A percentile compares a stretch with the other conserved stretches of the same genome.
Conservation (phyloP, 2,329 filamentous ascomycete genomes). For the Diaporthe amygdali region DNA sequence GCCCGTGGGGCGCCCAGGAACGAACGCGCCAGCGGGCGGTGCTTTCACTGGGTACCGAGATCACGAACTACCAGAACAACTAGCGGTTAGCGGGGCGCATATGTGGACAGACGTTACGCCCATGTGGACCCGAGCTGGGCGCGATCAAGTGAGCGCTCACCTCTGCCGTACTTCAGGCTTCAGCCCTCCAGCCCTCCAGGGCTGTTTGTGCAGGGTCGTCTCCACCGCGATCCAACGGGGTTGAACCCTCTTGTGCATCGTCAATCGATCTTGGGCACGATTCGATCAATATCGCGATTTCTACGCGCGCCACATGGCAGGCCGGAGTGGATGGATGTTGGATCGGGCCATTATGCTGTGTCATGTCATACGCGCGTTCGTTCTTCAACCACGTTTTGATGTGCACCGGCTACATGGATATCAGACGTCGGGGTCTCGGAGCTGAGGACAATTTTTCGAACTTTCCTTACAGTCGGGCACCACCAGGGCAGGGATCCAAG, state of each 20-base stretch:
- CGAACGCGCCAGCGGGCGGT: not conserved
- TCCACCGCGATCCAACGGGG: not conserved
- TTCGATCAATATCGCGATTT: not conserved
- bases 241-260: not conserved
- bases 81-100: not conserved
- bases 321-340: not conserved
- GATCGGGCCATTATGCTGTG: not conserved
- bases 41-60: not conserved
- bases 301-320: not conserved
- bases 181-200: not conserved
- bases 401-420: too few relatives aligned
- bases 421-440: too few relatives aligned
- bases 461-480: slow-evolving; percentile 8
- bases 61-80: not conserved
- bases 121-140: not conserved
- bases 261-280: not conserved
- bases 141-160: not conserved
- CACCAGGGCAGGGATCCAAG: not conserved
- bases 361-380: too few relatives aligned
- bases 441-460: not conserved
- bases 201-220: not conserved
- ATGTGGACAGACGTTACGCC: too few relatives aligned
- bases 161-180: too few relatives aligned
- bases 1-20: not conserved
- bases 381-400: too few relatives aligned